phyloP scores from a whole-genome alignment of 2,329 filamentous ascomycete genomes.

The Aureobasidium subglaciale region DNA sequence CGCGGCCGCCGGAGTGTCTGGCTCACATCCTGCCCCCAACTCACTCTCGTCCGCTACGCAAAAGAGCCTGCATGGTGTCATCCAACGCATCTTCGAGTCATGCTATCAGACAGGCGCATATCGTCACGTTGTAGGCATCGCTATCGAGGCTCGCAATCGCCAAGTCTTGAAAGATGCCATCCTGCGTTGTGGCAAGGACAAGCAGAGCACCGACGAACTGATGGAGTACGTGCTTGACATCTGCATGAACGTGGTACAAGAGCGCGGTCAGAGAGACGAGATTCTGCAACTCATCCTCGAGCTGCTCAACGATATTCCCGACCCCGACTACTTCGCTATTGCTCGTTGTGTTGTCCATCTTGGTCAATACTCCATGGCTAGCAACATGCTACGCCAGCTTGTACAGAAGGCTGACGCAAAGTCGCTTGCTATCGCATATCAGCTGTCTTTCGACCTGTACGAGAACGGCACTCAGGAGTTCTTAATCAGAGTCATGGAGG shows the following conservation, averaged over 20 bases:
- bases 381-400: slow-evolving; percentile 73
- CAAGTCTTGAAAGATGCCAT: slow-evolving; percentile 82
- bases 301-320: slow-evolving; percentile 85
- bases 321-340: slow-evolving; percentile 94
- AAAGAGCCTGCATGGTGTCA: slow-evolving; percentile 71
- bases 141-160: slow-evolving; percentile 87
- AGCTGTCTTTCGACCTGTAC: slow-evolving; percentile 96
- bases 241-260: slow-evolving; percentile 96
- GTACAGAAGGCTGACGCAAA: slow-evolving; percentile 71
- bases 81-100: slow-evolving; percentile 83
- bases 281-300: slow-evolving; percentile 90
- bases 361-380: slow-evolving; percentile 84
- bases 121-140: slow-evolving; percentile 92
- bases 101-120: slow-evolving; percentile 83
- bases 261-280: slow-evolving; percentile 73
- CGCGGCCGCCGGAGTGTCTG: slow-evolving; percentile 48
- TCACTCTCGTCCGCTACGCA: slow-evolving; percentile 68
- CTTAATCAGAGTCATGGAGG: slow-evolving; percentile 76
- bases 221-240: slow-evolving; percentile 96
- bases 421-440: slow-evolving; percentile 82
- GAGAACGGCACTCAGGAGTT: slow-evolving; percentile 99
- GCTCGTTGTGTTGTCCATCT: slow-evolving; percentile 96
- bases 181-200: slow-evolving; percentile 78
- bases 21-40: slow-evolving; percentile 52
- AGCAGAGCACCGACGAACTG: slow-evolving; percentile 77